Conservation (phyloP, 2,329 filamentous ascomycete genomes). For the Neofusicoccum laricinum region DNA sequence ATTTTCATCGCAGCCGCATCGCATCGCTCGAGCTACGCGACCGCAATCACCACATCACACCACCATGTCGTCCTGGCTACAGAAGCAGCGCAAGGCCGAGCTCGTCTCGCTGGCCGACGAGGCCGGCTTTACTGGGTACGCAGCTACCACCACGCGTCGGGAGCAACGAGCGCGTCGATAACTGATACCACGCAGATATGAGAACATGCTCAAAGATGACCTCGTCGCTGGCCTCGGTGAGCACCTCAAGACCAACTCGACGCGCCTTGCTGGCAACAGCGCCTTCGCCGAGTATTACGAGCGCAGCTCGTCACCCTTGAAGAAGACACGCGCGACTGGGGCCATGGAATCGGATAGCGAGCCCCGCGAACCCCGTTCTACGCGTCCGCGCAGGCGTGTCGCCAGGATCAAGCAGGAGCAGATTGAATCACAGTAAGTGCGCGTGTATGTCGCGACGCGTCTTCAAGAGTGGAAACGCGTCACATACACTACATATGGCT, state of each 20-base stretch:
- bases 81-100: constrained; percentile 78
- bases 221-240: constrained; percentile 73
- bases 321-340: constrained; percentile 39
- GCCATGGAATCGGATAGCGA: constrained; percentile 36
- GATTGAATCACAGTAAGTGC: constrained; percentile 23
- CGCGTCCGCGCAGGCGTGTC: constrained; percentile 21
- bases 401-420: constrained; percentile 36
- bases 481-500: constrained; percentile 19
- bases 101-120: constrained; percentile 70
- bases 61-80: constrained; percentile 72
- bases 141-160: constrained; percentile 23
- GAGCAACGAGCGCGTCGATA: constrained; percentile 11
- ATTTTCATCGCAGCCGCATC: background rate
- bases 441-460: background rate
- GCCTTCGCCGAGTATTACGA: constrained; percentile 74
- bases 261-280: constrained; percentile 61
- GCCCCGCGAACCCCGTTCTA: constrained; percentile 20
- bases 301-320: constrained; percentile 55
- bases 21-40: constrained; percentile 17
- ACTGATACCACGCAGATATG: constrained; percentile 52
- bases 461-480: background rate
- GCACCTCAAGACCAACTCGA: constrained; percentile 66
- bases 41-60: background rate
- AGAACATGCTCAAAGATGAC: constrained; percentile 72
- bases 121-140: constrained; percentile 71